phyloP scores from a whole-genome alignment of 164 flowering plant genomes.

The Chimonanthus salicifolius region DNA sequence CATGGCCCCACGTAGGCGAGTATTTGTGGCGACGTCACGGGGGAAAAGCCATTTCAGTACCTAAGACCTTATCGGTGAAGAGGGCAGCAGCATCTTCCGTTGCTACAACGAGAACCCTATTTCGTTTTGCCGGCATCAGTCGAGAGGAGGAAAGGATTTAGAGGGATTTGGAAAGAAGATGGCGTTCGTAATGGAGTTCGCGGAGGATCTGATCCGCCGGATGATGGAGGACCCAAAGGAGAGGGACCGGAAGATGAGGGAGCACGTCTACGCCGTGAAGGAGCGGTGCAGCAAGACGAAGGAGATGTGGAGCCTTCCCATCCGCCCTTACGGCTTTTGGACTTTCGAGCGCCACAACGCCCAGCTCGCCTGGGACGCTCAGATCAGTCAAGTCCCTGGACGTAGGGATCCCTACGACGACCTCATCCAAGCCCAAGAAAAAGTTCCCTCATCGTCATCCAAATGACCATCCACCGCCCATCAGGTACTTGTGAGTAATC shows the following conservation, averaged over 20 bases:
- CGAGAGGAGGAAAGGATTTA: not conserved
- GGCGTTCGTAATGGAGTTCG: slow-evolving; percentile 90
- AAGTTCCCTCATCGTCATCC: too few species aligned
- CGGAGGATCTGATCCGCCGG: slow-evolving; percentile 71
- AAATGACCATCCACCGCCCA: too few species aligned
- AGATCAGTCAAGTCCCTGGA: slow-evolving; percentile 78
- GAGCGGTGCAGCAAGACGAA: slow-evolving; percentile 74
- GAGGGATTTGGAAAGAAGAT: slow-evolving; percentile 11
- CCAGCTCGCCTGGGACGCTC: slow-evolving; percentile 74
- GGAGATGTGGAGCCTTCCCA: slow-evolving; percentile 85
- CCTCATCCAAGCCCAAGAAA: slow-evolving; percentile 30
- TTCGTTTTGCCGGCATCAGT: not conserved
- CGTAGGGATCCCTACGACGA: slow-evolving; percentile 91
- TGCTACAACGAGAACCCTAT: too few species aligned
- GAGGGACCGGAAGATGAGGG: slow-evolving; percentile 70
- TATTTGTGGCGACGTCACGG: too few species aligned
- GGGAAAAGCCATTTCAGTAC: too few species aligned
- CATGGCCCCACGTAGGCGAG: too few species aligned
- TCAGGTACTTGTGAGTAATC: too few species aligned
- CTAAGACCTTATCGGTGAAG: too few species aligned
- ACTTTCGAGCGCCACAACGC: slow-evolving; percentile 89
- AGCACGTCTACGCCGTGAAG: slow-evolving; percentile 57
- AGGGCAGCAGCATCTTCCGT: too few species aligned
- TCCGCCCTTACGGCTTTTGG: slow-evolving; percentile 98
- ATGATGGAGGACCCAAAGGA: slow-evolving; percentile 90